Percentiles rank a stretch among this genome's conserved stretches.
These are phyloP conservation scores for Karstenula rhodostoma DNA, from an alignment of 2,329 filamentous ascomycete species.

Conservation along the genomic window DNA sequence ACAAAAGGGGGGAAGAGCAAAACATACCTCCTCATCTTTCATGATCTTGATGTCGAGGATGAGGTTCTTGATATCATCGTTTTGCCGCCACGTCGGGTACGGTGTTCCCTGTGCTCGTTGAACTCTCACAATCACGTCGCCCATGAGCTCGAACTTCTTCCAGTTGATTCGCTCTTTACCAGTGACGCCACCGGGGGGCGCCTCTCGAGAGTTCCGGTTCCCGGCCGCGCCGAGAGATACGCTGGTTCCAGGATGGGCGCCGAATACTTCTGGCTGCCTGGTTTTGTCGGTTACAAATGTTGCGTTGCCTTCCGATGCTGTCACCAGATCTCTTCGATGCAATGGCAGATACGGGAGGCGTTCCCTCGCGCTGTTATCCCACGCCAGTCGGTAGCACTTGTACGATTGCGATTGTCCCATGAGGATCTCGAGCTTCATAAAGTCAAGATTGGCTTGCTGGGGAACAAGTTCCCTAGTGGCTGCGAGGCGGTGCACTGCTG, in stretches of 20 bases:
- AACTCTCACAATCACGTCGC: slow-evolving; percentile 87
- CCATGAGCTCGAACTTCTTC: slow-evolving; percentile 97
- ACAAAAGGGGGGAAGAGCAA: not conserved
- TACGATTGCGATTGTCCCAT: slow-evolving; percentile 88
- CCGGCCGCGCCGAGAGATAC: slow-evolving; percentile 42
- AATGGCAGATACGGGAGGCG: slow-evolving; percentile 94
- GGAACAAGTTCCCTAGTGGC: slow-evolving; percentile 82
- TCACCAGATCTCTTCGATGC: slow-evolving; percentile 87
- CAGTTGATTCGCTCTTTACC: slow-evolving; percentile 81
- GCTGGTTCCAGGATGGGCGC: slow-evolving; percentile 46
- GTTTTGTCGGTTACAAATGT: slow-evolving; percentile 75
- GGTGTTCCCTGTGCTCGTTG: slow-evolving; percentile 90
- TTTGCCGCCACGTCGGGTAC: slow-evolving; percentile 75
- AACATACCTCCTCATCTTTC: slow-evolving; percentile 84
- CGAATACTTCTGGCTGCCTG: slow-evolving; percentile 35
- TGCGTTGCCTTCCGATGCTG: slow-evolving; percentile 88
- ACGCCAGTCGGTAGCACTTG: slow-evolving; percentile 94
- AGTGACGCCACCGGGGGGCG: slow-evolving; percentile 45
- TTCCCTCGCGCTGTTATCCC: slow-evolving; percentile 92
- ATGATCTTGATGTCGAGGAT: slow-evolving; percentile 83
- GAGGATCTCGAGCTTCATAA: slow-evolving; percentile 85
- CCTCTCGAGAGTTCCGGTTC: slow-evolving; percentile 51
- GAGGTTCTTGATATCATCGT: slow-evolving; percentile 75
- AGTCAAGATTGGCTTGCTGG: slow-evolving; percentile 77
- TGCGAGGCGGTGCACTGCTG: slow-evolving; percentile 81